Evolutionary conservation across 2,329 filamentous ascomycete species (phyloP).

Genomic region (Microsporum canis): DNA sequence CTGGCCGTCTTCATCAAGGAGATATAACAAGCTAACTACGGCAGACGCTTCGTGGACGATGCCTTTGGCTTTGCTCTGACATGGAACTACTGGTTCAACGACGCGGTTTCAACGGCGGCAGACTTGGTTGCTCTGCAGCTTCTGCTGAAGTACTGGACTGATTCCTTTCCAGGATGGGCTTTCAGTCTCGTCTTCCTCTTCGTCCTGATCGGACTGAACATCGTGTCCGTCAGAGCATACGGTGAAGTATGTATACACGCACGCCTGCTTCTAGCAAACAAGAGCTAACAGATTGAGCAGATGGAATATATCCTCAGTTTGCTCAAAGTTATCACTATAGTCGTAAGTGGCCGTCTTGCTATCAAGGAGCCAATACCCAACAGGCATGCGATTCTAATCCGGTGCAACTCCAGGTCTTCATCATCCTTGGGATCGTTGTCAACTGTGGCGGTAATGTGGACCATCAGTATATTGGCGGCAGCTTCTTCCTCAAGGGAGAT

Average conservation of each 20-base stretch:
- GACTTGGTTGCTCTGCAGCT: slow-evolving; percentile 51
- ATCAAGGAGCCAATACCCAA: background rate
- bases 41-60: slow-evolving; percentile 35
- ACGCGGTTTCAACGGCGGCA: slow-evolving; percentile 49
- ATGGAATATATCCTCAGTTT: slow-evolving; percentile 34
- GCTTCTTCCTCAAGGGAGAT: slow-evolving; percentile 47
- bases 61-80: slow-evolving; percentile 35
- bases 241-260: slow-evolving; percentile 36
- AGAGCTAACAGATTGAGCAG: slow-evolving; percentile 13
- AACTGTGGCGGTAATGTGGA: slow-evolving; percentile 47
- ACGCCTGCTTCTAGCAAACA: background rate
- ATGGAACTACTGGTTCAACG: slow-evolving; percentile 52
- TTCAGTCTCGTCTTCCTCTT: slow-evolving; percentile 52
- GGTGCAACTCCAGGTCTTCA: slow-evolving; percentile 40
- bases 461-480: slow-evolving; percentile 47
- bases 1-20: slow-evolving; percentile 3
- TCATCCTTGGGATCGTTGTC: slow-evolving; percentile 51
- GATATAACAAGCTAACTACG: background rate
- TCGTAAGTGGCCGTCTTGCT: slow-evolving; percentile 21
- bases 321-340: slow-evolving; percentile 33
- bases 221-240: slow-evolving; percentile 44
- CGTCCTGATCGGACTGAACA: slow-evolving; percentile 42
- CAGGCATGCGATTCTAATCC: slow-evolving; percentile 5
- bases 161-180: slow-evolving; percentile 52
- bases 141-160: slow-evolving; percentile 50